Evolutionary conservation across 257 asterid species (phyloP), one percentile per base, ranked within the genome.

Genomic region (Rubia yunnanensis): DNA sequence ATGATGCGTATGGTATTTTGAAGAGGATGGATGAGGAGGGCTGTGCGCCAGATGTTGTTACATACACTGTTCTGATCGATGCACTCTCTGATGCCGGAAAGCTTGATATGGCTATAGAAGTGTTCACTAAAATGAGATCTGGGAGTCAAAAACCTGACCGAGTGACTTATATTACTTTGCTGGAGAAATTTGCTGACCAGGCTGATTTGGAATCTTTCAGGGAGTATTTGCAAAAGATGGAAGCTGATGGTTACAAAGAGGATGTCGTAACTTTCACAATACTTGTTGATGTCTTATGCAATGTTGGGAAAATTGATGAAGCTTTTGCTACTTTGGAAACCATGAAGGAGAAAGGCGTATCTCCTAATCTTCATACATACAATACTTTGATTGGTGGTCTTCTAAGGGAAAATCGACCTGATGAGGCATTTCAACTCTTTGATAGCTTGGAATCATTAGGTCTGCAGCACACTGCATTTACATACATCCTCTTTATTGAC

Each of bases 61-160:
- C 99, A 26, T 89, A 86, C 69, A 92, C 99, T 0, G 99, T 92
- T 61, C 91, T 92, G 34, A 84, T 92, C 68, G 99, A 89, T 77
- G 95, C 99, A 36, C 94, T 92, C 61, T 92, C 96, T 71, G 83
- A 83, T 80, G 97, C 96, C 14, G 97, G 97, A 22, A 86, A 87
- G 71, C 79, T 87, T 69, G 90, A 75, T 41, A 58, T 70, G 39
- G 99, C 99, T 23, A 87, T 82, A 70, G 88, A 84, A 59, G 82
- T 92, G 52, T 89, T 92, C 65, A 52, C 10, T 79, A 84, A 86
- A 84, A 86, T 92, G 99, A 92, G 75, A 81, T 50, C 69, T 34
- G 78, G 95, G 70, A 78, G 79, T 72, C 96, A 89, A 26, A 89
- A 82, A 70, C 99, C 99, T 0, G 99, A 92, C 73, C 87, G 88